Evolutionary conservation across 2,329 filamentous ascomycete genomes (phyloP), one percentile per base, ranked within the genome.

Genomic region (Aureobasidium lini): DNA sequence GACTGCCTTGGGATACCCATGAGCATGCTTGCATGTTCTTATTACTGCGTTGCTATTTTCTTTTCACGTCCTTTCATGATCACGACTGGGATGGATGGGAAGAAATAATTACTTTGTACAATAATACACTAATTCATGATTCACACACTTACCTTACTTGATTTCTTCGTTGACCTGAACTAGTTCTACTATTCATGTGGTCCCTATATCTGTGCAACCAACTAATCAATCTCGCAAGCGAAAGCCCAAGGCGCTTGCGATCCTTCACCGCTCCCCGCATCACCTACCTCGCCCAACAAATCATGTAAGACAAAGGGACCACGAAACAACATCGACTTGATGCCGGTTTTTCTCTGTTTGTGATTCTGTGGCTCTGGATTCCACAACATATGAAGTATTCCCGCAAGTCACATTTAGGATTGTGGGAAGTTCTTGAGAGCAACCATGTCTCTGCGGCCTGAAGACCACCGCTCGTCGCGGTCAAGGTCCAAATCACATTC

Each of bases 401-500:
- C 6, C 28, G 11, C 39, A 31, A 11, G 29, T 13, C 10, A 16
- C 8, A 2, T 2, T 6, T 29, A 6, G 9, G 16, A 28, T n/a
- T 18, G 32, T 37, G 37, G 34, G 40, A 40, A n/a, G 11, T 7
- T 39, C 8, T 13, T 15, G 9, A 29, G 13, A 43, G 29, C 28
- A n/a, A 37, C 6, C 40, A 75, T 75, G 73, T 75, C 70, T 46
- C 69, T 78, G 52, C 71, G 73, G 49, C 69, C 72, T 5, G 75
- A 57, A 15, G 43, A 76, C 66, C 72, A 76, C 62, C 62, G 72
- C 47, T 70, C 71, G 39, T 65, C 72, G 50, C 73, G 76, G 7
- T 71, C 71, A 53, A 70, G 75, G 40, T 76, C 73, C 52, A 76
- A 76, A 62, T 78, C 75, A 42, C 72, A 70, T 18, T 48, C 54